Evolutionary conservation across 495 filamentous ascomycete genomes (phyloP).

Genomic region (Geoglossum glabrum): DNA sequence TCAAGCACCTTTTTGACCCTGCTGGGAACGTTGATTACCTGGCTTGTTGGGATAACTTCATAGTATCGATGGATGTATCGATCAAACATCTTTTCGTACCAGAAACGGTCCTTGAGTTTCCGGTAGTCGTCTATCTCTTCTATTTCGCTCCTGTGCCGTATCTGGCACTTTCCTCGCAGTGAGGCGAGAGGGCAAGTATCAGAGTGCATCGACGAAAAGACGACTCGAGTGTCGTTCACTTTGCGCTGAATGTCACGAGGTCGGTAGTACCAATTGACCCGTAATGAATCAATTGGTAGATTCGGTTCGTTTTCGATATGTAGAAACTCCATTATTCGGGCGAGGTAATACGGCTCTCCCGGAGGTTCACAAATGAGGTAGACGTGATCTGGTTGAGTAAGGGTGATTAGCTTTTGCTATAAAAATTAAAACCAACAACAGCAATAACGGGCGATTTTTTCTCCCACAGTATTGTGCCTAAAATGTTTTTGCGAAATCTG

Average conservation of each 20-base stretch:
- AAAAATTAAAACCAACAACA: not conserved
- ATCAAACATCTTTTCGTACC: constrained; percentile 95
- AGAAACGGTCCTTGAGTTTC: constrained; percentile 68
- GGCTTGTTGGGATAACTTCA: constrained; percentile 77
- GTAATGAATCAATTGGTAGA: constrained; percentile 63
- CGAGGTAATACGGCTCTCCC: constrained; percentile 93
- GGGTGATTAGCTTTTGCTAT: not conserved
- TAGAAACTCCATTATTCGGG: constrained; percentile 93
- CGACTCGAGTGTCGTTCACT: constrained; percentile 65
- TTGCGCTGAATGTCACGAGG: constrained; percentile 89
- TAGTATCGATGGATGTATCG: constrained; percentile 95
- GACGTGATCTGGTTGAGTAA: constrained; percentile 52
- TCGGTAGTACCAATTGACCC: constrained; percentile 96
- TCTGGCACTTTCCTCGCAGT: constrained; percentile 77
- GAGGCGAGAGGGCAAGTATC: constrained; percentile 85
- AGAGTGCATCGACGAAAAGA: constrained; percentile 97
- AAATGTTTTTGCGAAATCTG: not conserved
- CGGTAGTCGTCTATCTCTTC: constrained; percentile 64
- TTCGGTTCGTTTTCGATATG: constrained; percentile 52
- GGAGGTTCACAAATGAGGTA: constrained; percentile 96
- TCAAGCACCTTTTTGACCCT: constrained; percentile 88
- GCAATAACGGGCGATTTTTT: not conserved
- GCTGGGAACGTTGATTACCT: constrained; percentile 89
- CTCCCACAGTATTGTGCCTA: not conserved
- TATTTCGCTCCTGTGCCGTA: constrained; percentile 75